Evolutionary conservation across 306 rosid genomes (phyloP), one percentile per base, ranked within the genome.

Genomic region (Vigna angularis): DNA sequence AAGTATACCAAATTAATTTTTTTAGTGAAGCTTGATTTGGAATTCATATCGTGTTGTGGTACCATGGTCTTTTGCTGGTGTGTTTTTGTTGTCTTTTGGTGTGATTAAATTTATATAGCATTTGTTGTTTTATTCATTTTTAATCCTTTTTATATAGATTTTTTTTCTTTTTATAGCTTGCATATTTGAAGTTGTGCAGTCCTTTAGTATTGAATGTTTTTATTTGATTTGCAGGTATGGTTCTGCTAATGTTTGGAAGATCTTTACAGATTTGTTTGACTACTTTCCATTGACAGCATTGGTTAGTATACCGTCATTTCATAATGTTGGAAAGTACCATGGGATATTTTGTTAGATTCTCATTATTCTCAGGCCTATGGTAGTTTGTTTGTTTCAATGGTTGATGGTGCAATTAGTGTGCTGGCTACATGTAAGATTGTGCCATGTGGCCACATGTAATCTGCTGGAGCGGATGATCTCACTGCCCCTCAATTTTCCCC

Each of bases 171-270:
- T 53, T 12, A 47, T 16, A 49, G 14, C 62, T 40, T 34, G 34
- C 6, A 10, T 67, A 9, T 53, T 55, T 81, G 44, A 69, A 26
- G 52, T 49, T 71, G 14, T 64, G 77, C 84, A 58, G 70, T 71
- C 58, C 26, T 22, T 20, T 52, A 10, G 61, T 28, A 52, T 16
- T 82, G 51, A 78, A 57, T 66, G 75, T 51, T 50, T 15, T 61
- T 65, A n/a, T 78, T 85, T 64, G 80, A 32, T 83, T 70, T 83
- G 78, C 90, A 95, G 98, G 97, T 95, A 91, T 85, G 99, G 99
- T 65, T 93, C 87, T 79, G 99, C 99, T 75, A 95, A 87, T 88
- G 98, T 93, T 74, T 93, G 97, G 98, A 93, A 93, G 93, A 89
- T 68, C 79, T 93, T 95, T 77, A 95, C 99, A 3, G 97, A 95